Base-by-base conservation (phyloP, 176 grass and related monocot species). In the Tillandsia leiboldiana region DNA sequence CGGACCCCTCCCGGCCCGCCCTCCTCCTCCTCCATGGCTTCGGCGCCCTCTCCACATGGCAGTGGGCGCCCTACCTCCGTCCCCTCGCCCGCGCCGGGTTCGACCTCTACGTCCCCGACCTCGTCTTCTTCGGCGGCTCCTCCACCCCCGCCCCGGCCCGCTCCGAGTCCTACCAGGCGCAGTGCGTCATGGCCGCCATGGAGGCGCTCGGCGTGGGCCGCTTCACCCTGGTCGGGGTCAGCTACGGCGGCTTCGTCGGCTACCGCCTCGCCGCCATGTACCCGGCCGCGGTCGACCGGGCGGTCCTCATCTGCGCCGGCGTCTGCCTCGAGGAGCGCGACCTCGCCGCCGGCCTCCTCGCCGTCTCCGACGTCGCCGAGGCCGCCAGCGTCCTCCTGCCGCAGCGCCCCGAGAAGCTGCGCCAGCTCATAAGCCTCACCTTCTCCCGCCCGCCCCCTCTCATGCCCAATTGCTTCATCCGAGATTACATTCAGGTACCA, bases 321-420 rank as follows among this genome's bases (percentile, higher is more conserved):
- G 88, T 96, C 33, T 96, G 92, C 76, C 79, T 99, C 12, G 86
- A 99, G 89, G 94, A 93, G 69, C 71, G 77, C 52, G 94, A 99
- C 79, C 83, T 99, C 9, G 79, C 74, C 0, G 54, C 68, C 17
- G 94, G 89, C 14, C 73, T 99, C 10, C 93, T 99, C 70, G 86
- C 84, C n/a, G 94, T 99, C 2, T 56, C 77, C 8, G 49, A 59
- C 1, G 74, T 93, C 49, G 68, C 20, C 2, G 86, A 90, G 11
- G 94, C 89, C 10, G 84, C 87, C 0, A 77, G 64, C 29, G 63
- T 93, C 67, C 82, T 99, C 15, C 83, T 99, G 23, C 94, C 94
- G 11, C 83, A 72, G 12, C 84, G 82, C 2, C 89, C 94, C 11
- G 84, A 93, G 11, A 86, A 97, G 71, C 79, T 97, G 42, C 51